These are phyloP conservation scores for Yamadazyma endophytica DNA, from an alignment of 805 yeast genomes.

Conservation along the genomic window DNA sequence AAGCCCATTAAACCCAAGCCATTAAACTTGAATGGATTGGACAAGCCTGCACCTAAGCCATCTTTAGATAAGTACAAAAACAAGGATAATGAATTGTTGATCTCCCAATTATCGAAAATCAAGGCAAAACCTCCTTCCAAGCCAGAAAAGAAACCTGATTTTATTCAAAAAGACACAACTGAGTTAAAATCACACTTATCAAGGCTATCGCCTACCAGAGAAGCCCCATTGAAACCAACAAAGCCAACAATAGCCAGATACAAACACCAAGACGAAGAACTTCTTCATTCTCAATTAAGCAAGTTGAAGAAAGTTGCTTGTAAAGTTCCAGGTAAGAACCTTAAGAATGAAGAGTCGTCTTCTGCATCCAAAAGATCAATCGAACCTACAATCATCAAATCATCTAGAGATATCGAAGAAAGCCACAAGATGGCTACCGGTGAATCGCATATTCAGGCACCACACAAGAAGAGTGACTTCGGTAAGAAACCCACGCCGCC, in stretches of 20 bases:
- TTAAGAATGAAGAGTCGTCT: too few relatives aligned
- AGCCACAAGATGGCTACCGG: too few relatives aligned
- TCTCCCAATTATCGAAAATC: slow-evolving; percentile 21
- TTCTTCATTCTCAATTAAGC: slow-evolving; percentile 6
- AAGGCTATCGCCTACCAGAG: slow-evolving; percentile 1
- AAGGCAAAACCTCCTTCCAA: slow-evolving; percentile 9
- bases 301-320: slow-evolving; percentile 4
- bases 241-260: slow-evolving; percentile 2
- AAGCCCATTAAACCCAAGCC: neutral
- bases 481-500: slow-evolving; percentile 1
- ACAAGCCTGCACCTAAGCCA: slow-evolving; percentile 12
- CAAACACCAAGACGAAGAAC: slow-evolving; percentile 1
- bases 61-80: slow-evolving; percentile 16
- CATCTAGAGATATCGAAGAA: too few relatives aligned
- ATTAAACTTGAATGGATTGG: too few relatives aligned
- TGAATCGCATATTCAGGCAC: too few relatives aligned
- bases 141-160: slow-evolving; percentile 6
- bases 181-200: slow-evolving; percentile 3
- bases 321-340: too few relatives aligned
- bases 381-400: too few relatives aligned
- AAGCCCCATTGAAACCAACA: neutral
- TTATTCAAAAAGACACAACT: slow-evolving; percentile 5
- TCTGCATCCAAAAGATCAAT: too few relatives aligned
- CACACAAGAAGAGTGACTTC: neutral
- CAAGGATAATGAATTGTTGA: slow-evolving; percentile 19